Evolutionary conservation across 2,329 filamentous ascomycete genomes (phyloP), one percentile per base, ranked within the genome.

Genomic region (Claviceps maximensis): DNA sequence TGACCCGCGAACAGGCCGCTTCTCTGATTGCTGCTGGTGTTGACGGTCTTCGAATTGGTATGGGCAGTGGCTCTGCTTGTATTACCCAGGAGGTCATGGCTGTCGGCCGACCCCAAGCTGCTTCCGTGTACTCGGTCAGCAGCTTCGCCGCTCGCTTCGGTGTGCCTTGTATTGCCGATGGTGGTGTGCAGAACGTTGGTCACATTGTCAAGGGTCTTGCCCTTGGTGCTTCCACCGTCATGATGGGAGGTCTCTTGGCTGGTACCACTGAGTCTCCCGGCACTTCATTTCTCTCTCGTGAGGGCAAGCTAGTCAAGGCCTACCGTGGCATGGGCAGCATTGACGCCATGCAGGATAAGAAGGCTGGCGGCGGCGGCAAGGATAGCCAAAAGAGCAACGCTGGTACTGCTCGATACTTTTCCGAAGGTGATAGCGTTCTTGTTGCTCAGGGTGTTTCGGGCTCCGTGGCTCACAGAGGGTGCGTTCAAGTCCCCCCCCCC

Each of bases 1-100:
- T 98, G 63, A 98, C 93, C 54, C 85, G 91, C 53, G 91, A 97
- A 69, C 93, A 98, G 76, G 93, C 93, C 60, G 93, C 94, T 51
- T 75, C 80, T 57, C 76, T 98, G 60, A 97, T 98, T 64, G 88
- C 87, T 56, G 93, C 91, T 60, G 93, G 93, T 67, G 91, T 88
- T 55, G 93, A 98, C 68, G 94, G 93, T 69, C 82, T 98, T 61
- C 88, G 93, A 68, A 98, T 98, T 66, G 93, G 93, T 68, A 98
- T 98, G 93, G 93, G 93, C 61, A 95, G 89, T 67, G 93, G 93
- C 66, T 95, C 88, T 66, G 93, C 93, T 66, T 98, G 93, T 73
- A 98, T 98, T 63, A 98, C 93, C 53, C 93, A 98, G 73, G 93
- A 98, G 74, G 94, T 98, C 67, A 98, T 98, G 93, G 93, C 93